These are phyloP conservation scores for Talaromyces sp. DNA, from an alignment of 2,329 filamentous ascomycete species.

Conservation along the genomic window DNA sequence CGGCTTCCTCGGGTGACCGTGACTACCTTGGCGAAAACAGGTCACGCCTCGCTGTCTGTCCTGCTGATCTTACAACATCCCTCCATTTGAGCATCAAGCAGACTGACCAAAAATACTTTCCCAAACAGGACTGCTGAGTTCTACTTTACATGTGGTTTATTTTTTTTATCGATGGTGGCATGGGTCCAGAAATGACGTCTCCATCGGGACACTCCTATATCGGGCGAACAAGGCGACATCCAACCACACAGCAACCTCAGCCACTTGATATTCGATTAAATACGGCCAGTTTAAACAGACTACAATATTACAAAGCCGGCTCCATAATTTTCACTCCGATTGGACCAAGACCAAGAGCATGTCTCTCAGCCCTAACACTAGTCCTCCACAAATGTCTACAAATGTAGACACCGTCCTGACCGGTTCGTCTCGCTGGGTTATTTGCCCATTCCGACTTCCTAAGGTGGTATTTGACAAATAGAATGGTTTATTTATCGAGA, in stretches of 20 bases:
- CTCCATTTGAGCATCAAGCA: neutral
- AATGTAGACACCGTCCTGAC: neutral
- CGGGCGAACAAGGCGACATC: neutral
- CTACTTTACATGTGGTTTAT: neutral
- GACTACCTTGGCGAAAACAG: neutral
- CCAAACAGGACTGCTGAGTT: neutral
- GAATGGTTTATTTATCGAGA: neutral
- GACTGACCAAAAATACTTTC: neutral
- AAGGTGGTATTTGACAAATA: neutral
- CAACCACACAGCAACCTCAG: neutral
- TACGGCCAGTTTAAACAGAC: neutral
- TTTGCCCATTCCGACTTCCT: neutral
- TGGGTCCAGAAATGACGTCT: neutral
- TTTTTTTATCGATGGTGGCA: neutral
- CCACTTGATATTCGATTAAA: neutral
- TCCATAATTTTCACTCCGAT: neutral
- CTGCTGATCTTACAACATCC: neutral
- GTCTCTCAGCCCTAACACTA: neutral
- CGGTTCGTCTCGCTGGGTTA: neutral
- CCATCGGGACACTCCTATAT: neutral
- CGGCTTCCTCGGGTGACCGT: neutral
- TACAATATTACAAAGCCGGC: rapidly evolving
- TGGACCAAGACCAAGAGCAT: neutral
- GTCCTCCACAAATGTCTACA: neutral
- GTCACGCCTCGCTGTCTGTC: neutral